Base-by-base conservation (phyloP, 768 basidiomycete genomes). In the Leccinum imitatum region DNA sequence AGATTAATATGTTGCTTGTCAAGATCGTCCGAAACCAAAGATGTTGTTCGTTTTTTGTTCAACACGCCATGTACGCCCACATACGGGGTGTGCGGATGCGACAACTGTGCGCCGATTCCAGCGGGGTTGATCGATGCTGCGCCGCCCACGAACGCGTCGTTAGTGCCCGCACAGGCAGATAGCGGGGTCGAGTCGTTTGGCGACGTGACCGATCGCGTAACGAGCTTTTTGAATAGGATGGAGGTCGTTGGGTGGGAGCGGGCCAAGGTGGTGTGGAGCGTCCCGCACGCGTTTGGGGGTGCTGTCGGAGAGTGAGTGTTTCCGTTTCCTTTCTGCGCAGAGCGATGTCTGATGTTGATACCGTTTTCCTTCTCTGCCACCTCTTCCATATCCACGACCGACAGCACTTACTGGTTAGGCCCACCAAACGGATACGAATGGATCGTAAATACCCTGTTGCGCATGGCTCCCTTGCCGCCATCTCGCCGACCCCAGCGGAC, bases 241-340 rank as follows among this genome's bases (percentile, higher is more conserved):
- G 77, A 82, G 65, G 76, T 79, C 53, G 79, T 85, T 50, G 87
- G 87, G 4, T 87, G 88, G 84, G 86, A 85, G 61, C 76, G 83
- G 17, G 83, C 80, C 9, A 86, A 89, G 66, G 78, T 84, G 2
- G 79, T 90, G 3, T 93, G 91, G 91, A 83, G 84, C 6, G 89
- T 91, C 0, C 87, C 90, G 2, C 90, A 92, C 70, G 89, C 82
- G 1, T 92, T 92, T 63, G 88, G 89, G 37, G 81, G 80, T 47
- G 64, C 54, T 19, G 14, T 67, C 3, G 69, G 67, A 25, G 67
- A 70, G 76, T 79, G 51, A 67, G 78, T 72, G 4, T 3, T 15
- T 15, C 15, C 37, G 6, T 37, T 37, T 25, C 37, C 7, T 15
- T 37, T 8, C 11, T 17, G 19, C 25, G 1, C 35, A 8, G 21